Evolutionary conservation across 2,329 filamentous ascomycete genomes (phyloP).

Genomic region (Fonsecaea nubica): DNA sequence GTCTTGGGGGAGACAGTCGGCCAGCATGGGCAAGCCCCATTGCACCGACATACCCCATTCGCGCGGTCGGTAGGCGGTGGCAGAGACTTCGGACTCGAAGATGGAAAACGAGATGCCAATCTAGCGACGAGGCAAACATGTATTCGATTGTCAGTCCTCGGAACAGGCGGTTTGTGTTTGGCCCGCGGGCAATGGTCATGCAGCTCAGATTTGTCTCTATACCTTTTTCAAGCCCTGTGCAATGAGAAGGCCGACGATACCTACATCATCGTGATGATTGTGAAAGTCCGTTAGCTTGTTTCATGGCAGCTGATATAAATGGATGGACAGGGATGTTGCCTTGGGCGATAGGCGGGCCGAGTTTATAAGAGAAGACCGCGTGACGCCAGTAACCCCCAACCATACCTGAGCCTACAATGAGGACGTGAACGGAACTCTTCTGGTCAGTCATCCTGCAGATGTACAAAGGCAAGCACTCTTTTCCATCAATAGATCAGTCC

Average conservation of each 20-base stretch:
- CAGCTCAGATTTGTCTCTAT: neutral
- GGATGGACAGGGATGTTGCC: neutral
- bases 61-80: slow-evolving; percentile 37
- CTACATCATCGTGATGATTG: slow-evolving; percentile 3
- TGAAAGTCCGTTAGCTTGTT: slow-evolving; percentile 2
- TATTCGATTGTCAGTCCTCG: neutral
- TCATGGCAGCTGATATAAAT: neutral
- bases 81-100: slow-evolving; percentile 40
- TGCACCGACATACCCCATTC: slow-evolving; percentile 48
- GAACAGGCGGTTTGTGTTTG: no score
- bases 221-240: slow-evolving; percentile 38
- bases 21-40: slow-evolving; percentile 42
- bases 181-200: no score
- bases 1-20: slow-evolving; percentile 39
- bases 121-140: slow-evolving; percentile 15
- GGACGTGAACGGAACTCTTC: slow-evolving; percentile 21
- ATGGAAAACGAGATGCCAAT: slow-evolving; percentile 41
- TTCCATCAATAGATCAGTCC: neutral
- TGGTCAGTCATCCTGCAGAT: slow-evolving; percentile 13
- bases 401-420: slow-evolving; percentile 34
- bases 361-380: neutral
- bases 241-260: slow-evolving; percentile 37
- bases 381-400: neutral
- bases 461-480: neutral
- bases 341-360: neutral